Percentiles rank a stretch among this genome's conserved stretches.
phyloP scores from a whole-genome alignment of 2,329 filamentous ascomycete genomes.

The Fusarium transvaalense region DNA sequence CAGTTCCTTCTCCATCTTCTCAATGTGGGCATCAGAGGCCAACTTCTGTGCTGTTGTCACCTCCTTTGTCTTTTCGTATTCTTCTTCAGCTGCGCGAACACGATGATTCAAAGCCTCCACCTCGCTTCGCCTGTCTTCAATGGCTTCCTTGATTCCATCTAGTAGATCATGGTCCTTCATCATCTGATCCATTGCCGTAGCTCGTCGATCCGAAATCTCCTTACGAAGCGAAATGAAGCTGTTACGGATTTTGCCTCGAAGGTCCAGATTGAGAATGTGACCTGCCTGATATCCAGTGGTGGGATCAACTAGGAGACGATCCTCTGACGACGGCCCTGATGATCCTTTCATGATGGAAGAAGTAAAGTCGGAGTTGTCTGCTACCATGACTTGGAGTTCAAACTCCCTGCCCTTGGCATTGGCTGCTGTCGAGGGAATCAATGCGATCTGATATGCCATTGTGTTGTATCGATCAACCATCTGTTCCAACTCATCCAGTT shows the following conservation, averaged over 20 bases:
- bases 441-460: conserved; percentile 89
- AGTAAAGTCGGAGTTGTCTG: conserved; percentile 81
- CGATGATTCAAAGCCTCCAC: conserved; percentile 92
- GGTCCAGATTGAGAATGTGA: conserved; percentile 88
- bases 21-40: conserved; percentile 91
- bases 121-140: conserved; percentile 94
- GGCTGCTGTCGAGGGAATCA: conserved; percentile 85
- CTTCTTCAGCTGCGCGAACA: conserved; percentile 88
- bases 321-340: conserved; percentile 62
- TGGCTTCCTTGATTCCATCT: conserved; percentile 94
- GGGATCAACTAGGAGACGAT: conserved; percentile 84
- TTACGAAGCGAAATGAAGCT: conserved; percentile 84
- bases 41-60: conserved; percentile 86
- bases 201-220: conserved; percentile 90
- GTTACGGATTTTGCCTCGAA: conserved; percentile 84
- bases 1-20: conserved; percentile 99
- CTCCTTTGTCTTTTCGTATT: conserved; percentile 95
- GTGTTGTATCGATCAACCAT: conserved; percentile 94
- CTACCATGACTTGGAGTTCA: conserved; percentile 86
- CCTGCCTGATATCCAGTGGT: conserved; percentile 90
- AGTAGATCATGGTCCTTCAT: conserved; percentile 95
- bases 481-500: conserved; percentile 92
- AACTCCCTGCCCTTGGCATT: conserved; percentile 89
- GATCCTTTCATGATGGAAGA: conserved; percentile 68
- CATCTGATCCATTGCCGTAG: conserved; percentile 85